Conservation (phyloP, 1,284 basidiomycete genomes). For the Ceratobasidium theobromae region DNA sequence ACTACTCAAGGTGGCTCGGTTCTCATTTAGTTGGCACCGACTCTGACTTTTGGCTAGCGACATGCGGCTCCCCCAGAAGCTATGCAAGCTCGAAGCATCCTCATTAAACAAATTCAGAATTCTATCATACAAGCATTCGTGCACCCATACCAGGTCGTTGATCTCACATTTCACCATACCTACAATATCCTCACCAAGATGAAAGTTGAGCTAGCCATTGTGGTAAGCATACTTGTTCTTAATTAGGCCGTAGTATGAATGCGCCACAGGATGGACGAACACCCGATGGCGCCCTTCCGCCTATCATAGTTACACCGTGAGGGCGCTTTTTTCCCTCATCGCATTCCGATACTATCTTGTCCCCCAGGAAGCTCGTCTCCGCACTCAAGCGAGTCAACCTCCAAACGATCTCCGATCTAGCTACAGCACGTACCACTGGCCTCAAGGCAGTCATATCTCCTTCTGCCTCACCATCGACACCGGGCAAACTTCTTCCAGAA, state of each 20-base stretch:
- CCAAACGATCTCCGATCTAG: slow-evolving; percentile 16
- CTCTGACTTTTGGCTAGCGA: slow-evolving; percentile 9
- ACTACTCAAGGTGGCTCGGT: slow-evolving; percentile 6
- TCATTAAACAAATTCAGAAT: slow-evolving; percentile 26
- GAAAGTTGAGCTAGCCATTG: slow-evolving; percentile 24
- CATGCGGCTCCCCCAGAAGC: slow-evolving; percentile 29
- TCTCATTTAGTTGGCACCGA: neutral
- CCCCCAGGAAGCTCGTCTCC: slow-evolving; percentile 14
- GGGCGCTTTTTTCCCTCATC: neutral
- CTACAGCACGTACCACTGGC: slow-evolving; percentile 19
- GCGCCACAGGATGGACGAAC: slow-evolving; percentile 2
- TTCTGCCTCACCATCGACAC: slow-evolving; percentile 26
- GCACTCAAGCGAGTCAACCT: slow-evolving; percentile 1
- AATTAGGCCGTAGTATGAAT: neutral
- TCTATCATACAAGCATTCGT: slow-evolving; percentile 17
- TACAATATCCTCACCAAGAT: slow-evolving; percentile 20
- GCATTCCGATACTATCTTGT: neutral
- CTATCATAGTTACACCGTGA: slow-evolving; percentile 25
- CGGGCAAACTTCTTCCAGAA: slow-evolving; percentile 12
- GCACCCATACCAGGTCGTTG: slow-evolving; percentile 3
- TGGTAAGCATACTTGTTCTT: neutral
- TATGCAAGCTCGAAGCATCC: slow-evolving; percentile 9
- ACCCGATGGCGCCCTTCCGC: slow-evolving; percentile 23
- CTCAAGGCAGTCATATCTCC: slow-evolving; percentile 14
- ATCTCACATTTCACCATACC: slow-evolving; percentile 12